A percentile compares a stretch with the other conserved stretches of the same genome.
Conservation (phyloP, 306 rosid species). For the Acmispon strigosus region DNA sequence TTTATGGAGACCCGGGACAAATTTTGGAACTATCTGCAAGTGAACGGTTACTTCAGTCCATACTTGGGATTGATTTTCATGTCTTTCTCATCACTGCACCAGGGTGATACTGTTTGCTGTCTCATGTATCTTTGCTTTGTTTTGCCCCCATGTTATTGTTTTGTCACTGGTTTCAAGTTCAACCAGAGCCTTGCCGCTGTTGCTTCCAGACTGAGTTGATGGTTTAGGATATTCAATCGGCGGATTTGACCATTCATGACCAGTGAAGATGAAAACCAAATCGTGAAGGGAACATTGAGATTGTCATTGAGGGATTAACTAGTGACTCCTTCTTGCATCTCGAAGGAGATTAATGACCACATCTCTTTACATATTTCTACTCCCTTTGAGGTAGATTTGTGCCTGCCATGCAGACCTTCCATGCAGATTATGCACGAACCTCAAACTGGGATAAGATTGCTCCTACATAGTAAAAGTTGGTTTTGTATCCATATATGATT, state of each 20-base stretch:
- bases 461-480: neutral
- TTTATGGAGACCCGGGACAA: neutral
- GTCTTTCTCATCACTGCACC: constrained; percentile 16
- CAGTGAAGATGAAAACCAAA: constrained; percentile 49
- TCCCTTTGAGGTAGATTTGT: neutral
- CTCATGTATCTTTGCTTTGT: neutral
- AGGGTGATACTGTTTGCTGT: constrained; percentile 4
- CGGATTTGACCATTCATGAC: constrained; percentile 55
- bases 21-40: neutral
- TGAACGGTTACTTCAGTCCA: constrained; percentile 1
- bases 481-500: neutral
- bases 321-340: no score
- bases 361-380: constrained; percentile 28
- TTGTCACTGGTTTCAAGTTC: constrained; percentile 28
- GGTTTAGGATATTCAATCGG: constrained; percentile 36
- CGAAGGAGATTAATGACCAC: constrained; percentile 55
- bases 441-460: neutral
- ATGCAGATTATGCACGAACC: neutral
- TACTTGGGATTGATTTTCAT: constrained; percentile 25
- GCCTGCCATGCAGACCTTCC: neutral
- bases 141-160: constrained; percentile 9
- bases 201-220: constrained; percentile 23
- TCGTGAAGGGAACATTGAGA: constrained; percentile 49
- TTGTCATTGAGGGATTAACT: constrained; percentile 52
- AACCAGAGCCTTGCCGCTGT: constrained; percentile 12